phyloP scores from a whole-genome alignment of 257 asterid species.

The Plectranthus barbatus region DNA sequence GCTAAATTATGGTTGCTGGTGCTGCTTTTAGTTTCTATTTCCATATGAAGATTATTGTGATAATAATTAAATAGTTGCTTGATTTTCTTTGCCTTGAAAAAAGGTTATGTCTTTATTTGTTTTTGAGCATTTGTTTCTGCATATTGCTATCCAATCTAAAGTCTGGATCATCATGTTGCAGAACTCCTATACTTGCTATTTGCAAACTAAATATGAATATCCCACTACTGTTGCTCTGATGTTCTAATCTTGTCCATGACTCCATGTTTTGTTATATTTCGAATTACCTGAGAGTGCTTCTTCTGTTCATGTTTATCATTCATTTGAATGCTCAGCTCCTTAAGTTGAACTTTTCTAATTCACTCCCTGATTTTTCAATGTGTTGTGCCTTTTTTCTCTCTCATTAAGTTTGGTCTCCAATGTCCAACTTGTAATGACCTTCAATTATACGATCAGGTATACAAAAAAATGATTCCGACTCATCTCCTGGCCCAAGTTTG shows the following conservation, averaged over 20 bases:
- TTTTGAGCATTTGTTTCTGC: not conserved
- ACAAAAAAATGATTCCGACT: conserved; percentile 41
- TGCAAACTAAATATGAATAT: not conserved
- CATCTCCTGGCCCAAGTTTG: conserved; percentile 59
- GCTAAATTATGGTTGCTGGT: not conserved
- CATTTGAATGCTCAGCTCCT: not conserved
- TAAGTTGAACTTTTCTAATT: not conserved
- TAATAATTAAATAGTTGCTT: not conserved
- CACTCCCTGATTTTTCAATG: not conserved
- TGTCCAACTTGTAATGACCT: not conserved
- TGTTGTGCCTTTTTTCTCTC: not conserved
- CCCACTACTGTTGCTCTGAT: not conserved
- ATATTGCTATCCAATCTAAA: not conserved
- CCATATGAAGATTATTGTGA: not conserved
- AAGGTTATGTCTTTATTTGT: not conserved
- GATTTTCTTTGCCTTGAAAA: not conserved
- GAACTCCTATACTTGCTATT: not conserved
- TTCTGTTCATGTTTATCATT: not conserved
- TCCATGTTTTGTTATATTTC: not conserved
- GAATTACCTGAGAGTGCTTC: not conserved
- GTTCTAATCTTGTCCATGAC: not conserved
- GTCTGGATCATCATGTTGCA: not conserved
- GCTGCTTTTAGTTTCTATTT: not conserved
- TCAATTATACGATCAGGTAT: conserved; percentile 30
- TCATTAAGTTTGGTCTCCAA: not conserved